phyloP scores from a whole-genome alignment of 164 flowering plant species.

The Cinnamomum micranthum region DNA sequence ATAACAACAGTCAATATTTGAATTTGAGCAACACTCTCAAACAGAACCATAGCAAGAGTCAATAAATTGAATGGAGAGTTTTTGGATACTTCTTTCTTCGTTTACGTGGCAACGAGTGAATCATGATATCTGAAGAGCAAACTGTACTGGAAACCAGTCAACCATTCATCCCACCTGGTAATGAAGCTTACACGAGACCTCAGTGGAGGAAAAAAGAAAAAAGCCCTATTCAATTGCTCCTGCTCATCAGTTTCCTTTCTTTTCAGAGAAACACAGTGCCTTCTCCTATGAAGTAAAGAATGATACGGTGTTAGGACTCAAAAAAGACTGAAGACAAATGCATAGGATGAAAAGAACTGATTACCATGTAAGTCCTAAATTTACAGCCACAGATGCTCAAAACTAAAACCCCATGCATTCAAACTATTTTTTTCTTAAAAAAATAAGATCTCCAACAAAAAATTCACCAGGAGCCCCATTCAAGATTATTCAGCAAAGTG shows the following conservation, averaged over 20 bases:
- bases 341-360: not conserved
- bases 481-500: not conserved
- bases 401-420: too few species aligned
- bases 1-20: too few species aligned
- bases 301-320: not conserved
- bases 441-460: not conserved
- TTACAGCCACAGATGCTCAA: not conserved
- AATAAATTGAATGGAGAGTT: too few species aligned
- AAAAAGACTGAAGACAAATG: not conserved
- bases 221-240: not conserved
- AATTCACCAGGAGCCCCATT: not conserved
- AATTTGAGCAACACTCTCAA: too few species aligned
- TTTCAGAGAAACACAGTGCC: too few species aligned
- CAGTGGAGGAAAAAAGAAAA: not conserved
- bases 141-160: not conserved
- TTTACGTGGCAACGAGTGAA: too few species aligned
- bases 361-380: not conserved
- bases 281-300: too few species aligned
- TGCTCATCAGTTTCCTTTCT: not conserved
- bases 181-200: not conserved
- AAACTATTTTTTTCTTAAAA: not conserved
- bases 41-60: too few species aligned
- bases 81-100: too few species aligned
- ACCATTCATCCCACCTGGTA: not conserved
- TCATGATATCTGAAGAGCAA: too few species aligned